These are phyloP conservation scores for Pseudovirgaria hyperparasitica DNA, from an alignment of 2,329 filamentous ascomycete genomes.

Conservation along the genomic window DNA sequence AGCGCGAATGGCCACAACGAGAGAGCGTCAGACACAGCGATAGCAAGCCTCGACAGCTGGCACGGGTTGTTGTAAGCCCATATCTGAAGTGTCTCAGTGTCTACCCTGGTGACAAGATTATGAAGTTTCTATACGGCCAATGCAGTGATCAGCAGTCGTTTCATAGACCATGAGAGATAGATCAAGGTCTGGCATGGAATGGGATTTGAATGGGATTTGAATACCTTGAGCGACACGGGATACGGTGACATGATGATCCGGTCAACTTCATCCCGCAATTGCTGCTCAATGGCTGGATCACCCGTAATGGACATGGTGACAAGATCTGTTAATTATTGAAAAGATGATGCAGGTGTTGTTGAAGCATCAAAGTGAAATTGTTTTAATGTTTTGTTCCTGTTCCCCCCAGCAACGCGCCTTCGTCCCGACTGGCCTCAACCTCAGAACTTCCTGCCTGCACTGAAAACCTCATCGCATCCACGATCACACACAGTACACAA, in stretches of 20 bases:
- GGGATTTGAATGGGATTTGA: constrained; percentile 14
- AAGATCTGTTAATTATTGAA: not conserved
- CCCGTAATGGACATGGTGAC: constrained; percentile 1
- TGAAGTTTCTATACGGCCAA: constrained; percentile 20
- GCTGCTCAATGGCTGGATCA: too few species aligned
- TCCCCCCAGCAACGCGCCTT: too few species aligned
- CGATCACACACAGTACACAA: too few species aligned
- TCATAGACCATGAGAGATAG: constrained; percentile 8
- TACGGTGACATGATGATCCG: constrained; percentile 36
- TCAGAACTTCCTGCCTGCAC: too few species aligned
- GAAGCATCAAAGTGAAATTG: too few species aligned
- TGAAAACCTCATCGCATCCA: too few species aligned
- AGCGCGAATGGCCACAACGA: constrained; percentile 39
- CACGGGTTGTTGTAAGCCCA: constrained; percentile 39
- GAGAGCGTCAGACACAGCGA: constrained; percentile 35
- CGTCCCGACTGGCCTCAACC: too few species aligned
- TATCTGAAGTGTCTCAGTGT: constrained; percentile 23
- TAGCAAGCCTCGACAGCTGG: constrained; percentile 30
- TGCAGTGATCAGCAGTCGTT: constrained; percentile 11
- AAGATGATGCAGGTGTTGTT: not conserved
- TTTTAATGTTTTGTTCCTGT: too few species aligned
- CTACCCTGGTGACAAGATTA: constrained; percentile 18
- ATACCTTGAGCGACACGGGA: constrained; percentile 37
- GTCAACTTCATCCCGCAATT: constrained; percentile 30
- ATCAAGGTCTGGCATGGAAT: constrained; percentile 3